Evolutionary conservation across 2,329 filamentous ascomycete species (phyloP).

Genomic region (Trichoderma harzianum): DNA sequence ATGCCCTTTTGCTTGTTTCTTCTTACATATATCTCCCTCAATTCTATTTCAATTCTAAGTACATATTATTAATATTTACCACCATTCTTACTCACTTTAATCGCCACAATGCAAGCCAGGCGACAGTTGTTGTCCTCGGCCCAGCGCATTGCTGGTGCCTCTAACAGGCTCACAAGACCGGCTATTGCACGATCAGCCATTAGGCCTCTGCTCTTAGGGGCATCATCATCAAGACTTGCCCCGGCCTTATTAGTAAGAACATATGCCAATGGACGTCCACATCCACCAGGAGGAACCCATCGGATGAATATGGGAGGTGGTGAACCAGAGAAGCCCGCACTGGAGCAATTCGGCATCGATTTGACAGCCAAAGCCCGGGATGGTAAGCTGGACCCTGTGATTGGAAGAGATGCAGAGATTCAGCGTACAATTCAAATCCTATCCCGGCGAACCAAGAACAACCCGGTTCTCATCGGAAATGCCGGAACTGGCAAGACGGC

Average conservation of each 20-base stretch:
- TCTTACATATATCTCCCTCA: background rate
- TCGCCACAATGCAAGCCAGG: slow-evolving; percentile 40
- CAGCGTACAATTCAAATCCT: slow-evolving; percentile 92
- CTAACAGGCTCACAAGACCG: slow-evolving; percentile 30
- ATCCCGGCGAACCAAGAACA: slow-evolving; percentile 91
- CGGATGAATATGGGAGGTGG: slow-evolving; percentile 84
- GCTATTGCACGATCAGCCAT: slow-evolving; percentile 26
- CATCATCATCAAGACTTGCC: slow-evolving; percentile 29
- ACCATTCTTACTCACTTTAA: slow-evolving; percentile 1
- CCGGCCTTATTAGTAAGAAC: slow-evolving; percentile 44
- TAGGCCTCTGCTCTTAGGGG: slow-evolving; percentile 1
- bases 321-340: slow-evolving; percentile 70
- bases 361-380: slow-evolving; percentile 79
- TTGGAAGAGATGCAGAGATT: slow-evolving; percentile 87
- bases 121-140: slow-evolving; percentile 38
- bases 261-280: slow-evolving; percentile 71
- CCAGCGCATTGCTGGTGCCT: slow-evolving; percentile 36
- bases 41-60: background rate
- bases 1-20: background rate
- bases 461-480: slow-evolving; percentile 87
- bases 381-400: slow-evolving; percentile 93
- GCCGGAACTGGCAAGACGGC: slow-evolving; percentile 94
- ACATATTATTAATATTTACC: background rate
- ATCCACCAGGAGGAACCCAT: slow-evolving; percentile 88
- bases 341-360: slow-evolving; percentile 90